A percentile compares a stretch with the other conserved stretches of the same genome.
These are phyloP conservation scores for Striga asiatica DNA, from an alignment of 257 asterid genomes.

Conservation along the genomic window DNA sequence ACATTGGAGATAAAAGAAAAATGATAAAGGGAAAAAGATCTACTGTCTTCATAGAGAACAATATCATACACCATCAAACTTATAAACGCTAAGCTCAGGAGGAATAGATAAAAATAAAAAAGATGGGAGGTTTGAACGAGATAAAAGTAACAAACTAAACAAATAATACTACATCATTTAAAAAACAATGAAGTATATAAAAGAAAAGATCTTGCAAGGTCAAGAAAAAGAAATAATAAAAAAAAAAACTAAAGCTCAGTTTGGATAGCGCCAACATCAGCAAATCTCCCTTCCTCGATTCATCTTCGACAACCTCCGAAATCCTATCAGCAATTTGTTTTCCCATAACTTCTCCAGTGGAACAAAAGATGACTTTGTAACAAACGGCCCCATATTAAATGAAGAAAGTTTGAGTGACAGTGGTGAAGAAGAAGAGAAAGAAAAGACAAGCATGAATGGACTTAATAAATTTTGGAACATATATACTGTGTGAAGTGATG, in stretches of 20 bases:
- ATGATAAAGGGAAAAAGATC: too few species aligned
- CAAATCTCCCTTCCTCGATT: too few species aligned
- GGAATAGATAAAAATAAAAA: constrained; percentile 19
- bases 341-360: background rate
- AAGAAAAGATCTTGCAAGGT: constrained; percentile 36
- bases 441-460: constrained; percentile 23
- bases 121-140: constrained; percentile 20
- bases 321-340: background rate
- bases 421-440: constrained; percentile 17
- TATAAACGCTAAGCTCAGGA: constrained; percentile 54
- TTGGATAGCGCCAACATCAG: constrained; percentile 16
- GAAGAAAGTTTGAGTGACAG: background rate
- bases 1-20: too few species aligned
- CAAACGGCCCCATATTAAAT: background rate
- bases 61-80: too few species aligned
- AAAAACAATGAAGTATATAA: background rate
- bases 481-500: constrained; percentile 8
- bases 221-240: constrained; percentile 28
- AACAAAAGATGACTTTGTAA: background rate
- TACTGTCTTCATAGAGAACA: too few species aligned
- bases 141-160: background rate
- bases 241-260: constrained; percentile 24
- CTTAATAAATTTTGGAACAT: background rate
- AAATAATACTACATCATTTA: background rate
- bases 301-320: constrained; percentile 1